Evolutionary conservation across 139 green algal genomes (phyloP).

Genomic region (Closterium sp.): DNA sequence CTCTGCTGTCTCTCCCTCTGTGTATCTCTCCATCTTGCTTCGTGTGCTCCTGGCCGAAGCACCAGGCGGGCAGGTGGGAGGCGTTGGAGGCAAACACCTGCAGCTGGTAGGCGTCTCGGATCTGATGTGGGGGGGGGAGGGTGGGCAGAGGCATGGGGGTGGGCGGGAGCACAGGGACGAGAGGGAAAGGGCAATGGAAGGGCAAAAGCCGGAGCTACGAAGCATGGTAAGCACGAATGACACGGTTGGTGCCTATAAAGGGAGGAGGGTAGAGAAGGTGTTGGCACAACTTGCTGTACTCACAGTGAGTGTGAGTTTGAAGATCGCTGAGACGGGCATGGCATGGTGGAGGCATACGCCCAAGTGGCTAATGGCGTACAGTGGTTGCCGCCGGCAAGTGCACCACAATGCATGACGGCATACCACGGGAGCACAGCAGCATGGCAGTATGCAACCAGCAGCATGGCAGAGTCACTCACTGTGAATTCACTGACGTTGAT

Average conservation of each 20-base stretch:
- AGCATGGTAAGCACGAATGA: too few relatives aligned
- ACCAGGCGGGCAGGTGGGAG: slow-evolving; percentile 13
- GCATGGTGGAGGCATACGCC: neutral
- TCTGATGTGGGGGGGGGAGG: neutral
- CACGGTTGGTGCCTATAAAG: too few relatives aligned
- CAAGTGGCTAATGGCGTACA: too few relatives aligned
- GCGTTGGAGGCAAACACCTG: slow-evolving; percentile 43
- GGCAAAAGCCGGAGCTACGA: neutral
- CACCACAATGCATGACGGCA: too few relatives aligned
- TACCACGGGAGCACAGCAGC: too few relatives aligned
- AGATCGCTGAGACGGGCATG: too few relatives aligned
- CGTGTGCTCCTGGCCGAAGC: neutral
- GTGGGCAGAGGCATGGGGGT: neutral
- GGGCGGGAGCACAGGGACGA: neutral
- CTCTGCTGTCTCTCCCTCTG: neutral
- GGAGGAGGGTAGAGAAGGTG: too few relatives aligned
- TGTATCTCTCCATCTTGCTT: neutral
- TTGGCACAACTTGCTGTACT: too few relatives aligned
- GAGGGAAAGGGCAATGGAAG: neutral
- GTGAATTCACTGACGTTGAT: slow-evolving; percentile 51
- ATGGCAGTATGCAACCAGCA: neutral
- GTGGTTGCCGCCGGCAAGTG: too few relatives aligned
- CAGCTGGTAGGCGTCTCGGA: slow-evolving; percentile 41
- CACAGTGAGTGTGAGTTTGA: too few relatives aligned
- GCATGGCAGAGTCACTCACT: neutral